phyloP scores from a whole-genome alignment of 352 stramenopile genomes.

The Globisporangium radiosum region DNA sequence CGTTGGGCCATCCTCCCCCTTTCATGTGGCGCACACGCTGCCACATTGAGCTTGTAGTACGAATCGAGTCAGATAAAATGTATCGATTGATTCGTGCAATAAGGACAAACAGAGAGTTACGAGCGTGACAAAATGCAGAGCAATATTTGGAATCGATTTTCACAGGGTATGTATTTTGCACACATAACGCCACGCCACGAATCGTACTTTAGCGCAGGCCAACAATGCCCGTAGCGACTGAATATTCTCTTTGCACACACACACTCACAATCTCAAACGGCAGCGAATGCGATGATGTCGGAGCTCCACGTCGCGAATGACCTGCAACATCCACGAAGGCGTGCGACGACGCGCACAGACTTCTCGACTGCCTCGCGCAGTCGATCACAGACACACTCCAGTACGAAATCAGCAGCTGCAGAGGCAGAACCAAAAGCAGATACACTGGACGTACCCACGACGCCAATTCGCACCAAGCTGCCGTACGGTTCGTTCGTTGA shows the following conservation, averaged over 20 bases:
- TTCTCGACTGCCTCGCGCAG: no score
- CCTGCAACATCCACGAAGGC: no score
- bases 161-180: neutral
- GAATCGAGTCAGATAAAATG: neutral
- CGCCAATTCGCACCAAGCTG: neutral
- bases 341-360: no score
- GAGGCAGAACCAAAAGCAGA: neutral
- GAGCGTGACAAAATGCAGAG: neutral
- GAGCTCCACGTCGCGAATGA: no score
- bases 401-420: neutral
- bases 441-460: no score
- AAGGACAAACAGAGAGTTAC: no score
- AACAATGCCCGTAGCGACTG: neutral
- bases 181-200: neutral
- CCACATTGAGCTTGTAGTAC: neutral
- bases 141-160: neutral
- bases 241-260: no score
- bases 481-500: neutral
- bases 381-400: neutral
- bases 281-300: no score
- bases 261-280: no score
- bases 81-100: neutral
- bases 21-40: neutral
- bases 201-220: neutral
- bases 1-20: conserved; percentile 1